These are phyloP conservation scores for Paraglomus occultum DNA, from an alignment of 192 early-diverging fungal genomes.

Conservation along the genomic window DNA sequence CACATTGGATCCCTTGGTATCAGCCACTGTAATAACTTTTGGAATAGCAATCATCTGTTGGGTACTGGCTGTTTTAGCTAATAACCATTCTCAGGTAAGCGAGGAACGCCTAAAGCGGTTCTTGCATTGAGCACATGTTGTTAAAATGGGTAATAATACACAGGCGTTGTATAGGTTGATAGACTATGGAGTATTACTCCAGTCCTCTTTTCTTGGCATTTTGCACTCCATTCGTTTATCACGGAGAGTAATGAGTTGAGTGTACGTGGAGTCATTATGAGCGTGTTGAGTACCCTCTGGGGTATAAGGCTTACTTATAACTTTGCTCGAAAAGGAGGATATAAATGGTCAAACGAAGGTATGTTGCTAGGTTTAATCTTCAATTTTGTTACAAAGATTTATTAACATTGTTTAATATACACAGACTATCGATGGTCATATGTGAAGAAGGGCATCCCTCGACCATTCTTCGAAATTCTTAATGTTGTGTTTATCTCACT, in stretches of 20 bases:
- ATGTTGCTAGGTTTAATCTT: constrained; percentile 63
- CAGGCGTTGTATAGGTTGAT: constrained; percentile 52
- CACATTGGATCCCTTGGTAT: constrained; percentile 40
- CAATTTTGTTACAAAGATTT: constrained; percentile 11
- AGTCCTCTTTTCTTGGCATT: constrained; percentile 55
- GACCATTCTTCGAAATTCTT: constrained; percentile 59
- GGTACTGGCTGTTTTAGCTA: constrained; percentile 42
- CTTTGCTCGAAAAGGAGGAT: constrained; percentile 77
- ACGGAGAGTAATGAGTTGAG: constrained; percentile 26
- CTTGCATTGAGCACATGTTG: not conserved
- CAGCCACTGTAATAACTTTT: constrained; percentile 28
- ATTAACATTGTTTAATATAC: not conserved
- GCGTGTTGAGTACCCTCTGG: constrained; percentile 63
- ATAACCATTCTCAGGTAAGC: constrained; percentile 49
- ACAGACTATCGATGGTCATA: constrained; percentile 5
- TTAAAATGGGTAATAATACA: not conserved
- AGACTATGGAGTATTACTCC: constrained; percentile 78
- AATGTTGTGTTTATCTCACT: constrained; percentile 72
- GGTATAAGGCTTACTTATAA: constrained; percentile 74
- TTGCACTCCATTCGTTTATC: constrained; percentile 48
- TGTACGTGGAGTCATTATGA: constrained; percentile 35
- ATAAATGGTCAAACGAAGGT: constrained; percentile 63
- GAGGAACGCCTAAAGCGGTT: not conserved
- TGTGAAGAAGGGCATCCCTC: constrained; percentile 14
- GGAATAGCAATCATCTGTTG: constrained; percentile 37